Percentiles rank a stretch among this genome's conserved stretches.
Evolutionary conservation across 2,329 filamentous ascomycete genomes (phyloP).

Genomic region (Claviceps lovelessii): DNA sequence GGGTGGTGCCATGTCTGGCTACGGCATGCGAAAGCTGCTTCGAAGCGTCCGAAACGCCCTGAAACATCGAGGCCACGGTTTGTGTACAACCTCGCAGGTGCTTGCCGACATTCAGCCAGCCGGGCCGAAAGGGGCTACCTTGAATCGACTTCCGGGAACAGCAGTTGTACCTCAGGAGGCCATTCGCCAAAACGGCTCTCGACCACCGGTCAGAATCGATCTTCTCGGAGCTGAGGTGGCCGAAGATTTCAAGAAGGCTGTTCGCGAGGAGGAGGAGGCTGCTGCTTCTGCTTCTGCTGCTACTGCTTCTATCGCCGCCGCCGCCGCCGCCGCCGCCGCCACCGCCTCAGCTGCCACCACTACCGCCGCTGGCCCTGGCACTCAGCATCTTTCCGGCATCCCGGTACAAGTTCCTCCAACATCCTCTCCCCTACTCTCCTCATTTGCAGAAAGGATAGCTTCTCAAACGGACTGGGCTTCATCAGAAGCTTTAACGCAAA

Average conservation of each 20-base stretch:
- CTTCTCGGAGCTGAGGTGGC: conserved; percentile 63
- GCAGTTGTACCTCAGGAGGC: conserved; percentile 44
- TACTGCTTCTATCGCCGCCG: conserved; percentile 18
- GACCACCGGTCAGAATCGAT: conserved; percentile 57
- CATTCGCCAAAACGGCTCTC: conserved; percentile 27
- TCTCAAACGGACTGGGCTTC: conserved; percentile 27
- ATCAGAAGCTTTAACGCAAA: conserved; percentile 20
- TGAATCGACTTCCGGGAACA: conserved; percentile 44
- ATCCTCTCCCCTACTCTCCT: conserved; percentile 14
- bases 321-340: conserved; percentile 19
- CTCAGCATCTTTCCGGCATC: conserved; percentile 13
- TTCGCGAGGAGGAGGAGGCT: conserved; percentile 48
- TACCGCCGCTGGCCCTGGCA: conserved; percentile 8
- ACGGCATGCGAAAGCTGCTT: conserved; percentile 73
- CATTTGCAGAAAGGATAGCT: conserved; percentile 27
- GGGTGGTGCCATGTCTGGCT: conserved; percentile 48
- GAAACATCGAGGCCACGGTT: conserved; percentile 41
- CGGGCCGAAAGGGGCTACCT: conserved; percentile 37
- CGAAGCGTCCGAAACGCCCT: conserved; percentile 74
- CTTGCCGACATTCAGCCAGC: conserved; percentile 34
- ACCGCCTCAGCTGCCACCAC: conserved; percentile 6
- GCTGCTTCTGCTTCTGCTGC: not conserved
- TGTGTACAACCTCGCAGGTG: conserved; percentile 30
- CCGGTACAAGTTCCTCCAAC: conserved; percentile 11
- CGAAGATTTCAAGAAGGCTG: conserved; percentile 64